These are phyloP conservation scores for Friedmanniomyces simplex DNA, from an alignment of 495 filamentous ascomycete genomes.

Conservation along the genomic window DNA sequence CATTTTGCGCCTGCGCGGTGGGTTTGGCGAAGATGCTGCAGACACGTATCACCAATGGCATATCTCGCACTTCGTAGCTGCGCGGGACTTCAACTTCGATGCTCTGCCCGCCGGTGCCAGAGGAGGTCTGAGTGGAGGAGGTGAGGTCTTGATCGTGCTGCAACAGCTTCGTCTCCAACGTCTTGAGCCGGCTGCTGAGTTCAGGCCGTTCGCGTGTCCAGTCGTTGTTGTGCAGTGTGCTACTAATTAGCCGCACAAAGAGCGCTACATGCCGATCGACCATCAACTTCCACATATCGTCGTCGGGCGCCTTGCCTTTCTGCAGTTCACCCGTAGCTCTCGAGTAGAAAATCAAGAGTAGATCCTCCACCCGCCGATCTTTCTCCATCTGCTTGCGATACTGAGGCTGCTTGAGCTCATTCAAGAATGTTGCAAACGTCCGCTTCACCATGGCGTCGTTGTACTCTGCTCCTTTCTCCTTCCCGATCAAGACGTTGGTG, in stretches of 20 bases:
- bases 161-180: slow-evolving; percentile 85
- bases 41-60: slow-evolving; percentile 84
- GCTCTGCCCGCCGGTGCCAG: slow-evolving; percentile 43
- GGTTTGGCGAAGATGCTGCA: slow-evolving; percentile 71
- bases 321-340: slow-evolving; percentile 82
- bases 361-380: slow-evolving; percentile 83
- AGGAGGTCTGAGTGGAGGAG: slow-evolving; percentile 43
- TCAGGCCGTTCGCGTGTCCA: slow-evolving; percentile 75
- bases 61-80: slow-evolving; percentile 90
- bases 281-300: slow-evolving; percentile 85
- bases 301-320: slow-evolving; percentile 69
- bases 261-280: slow-evolving; percentile 92
- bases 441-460: slow-evolving; percentile 66
- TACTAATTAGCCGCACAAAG: slow-evolving; percentile 78
- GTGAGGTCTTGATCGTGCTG: slow-evolving; percentile 87
- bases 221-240: slow-evolving; percentile 67
- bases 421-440: slow-evolving; percentile 71
- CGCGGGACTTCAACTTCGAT: slow-evolving; percentile 71
- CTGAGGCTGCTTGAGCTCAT: slow-evolving; percentile 59
- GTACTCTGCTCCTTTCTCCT: slow-evolving; percentile 65
- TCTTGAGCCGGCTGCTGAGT: slow-evolving; percentile 63
- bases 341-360: slow-evolving; percentile 79
- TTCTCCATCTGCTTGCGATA: slow-evolving; percentile 78
- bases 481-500: slow-evolving; percentile 55
- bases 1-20: slow-evolving; percentile 64